These are phyloP conservation scores for Naganishia cerealis DNA, from an alignment of 1,284 basidiomycete species.

Conservation along the genomic window DNA sequence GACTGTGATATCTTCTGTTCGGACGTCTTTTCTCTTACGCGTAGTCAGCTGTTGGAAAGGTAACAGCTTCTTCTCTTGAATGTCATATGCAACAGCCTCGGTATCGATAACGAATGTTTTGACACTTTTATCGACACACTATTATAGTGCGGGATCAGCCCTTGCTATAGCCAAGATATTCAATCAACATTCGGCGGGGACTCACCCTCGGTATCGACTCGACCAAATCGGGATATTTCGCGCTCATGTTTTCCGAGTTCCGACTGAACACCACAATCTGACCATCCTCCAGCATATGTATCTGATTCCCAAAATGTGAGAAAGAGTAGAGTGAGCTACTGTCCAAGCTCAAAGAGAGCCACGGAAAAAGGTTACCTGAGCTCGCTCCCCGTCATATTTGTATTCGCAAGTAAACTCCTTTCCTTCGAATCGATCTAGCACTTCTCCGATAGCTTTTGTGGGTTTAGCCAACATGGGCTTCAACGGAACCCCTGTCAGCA, in stretches of 20 bases:
- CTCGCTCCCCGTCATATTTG: conserved; percentile 98
- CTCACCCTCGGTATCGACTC: conserved; percentile 83
- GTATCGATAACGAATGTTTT: conserved; percentile 79
- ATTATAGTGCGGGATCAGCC: conserved; percentile 36
- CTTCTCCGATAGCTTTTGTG: conserved; percentile 98
- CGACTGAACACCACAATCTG: conserved; percentile 86
- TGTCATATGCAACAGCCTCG: conserved; percentile 77
- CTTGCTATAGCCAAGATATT: background rate
- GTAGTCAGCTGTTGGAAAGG: conserved; percentile 85
- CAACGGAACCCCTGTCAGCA: conserved; percentile 68
- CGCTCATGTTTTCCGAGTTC: conserved; percentile 99
- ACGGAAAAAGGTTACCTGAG: conserved; percentile 64
- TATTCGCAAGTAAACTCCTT: conserved; percentile 98
- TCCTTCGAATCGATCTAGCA: conserved; percentile 93
- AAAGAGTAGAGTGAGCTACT: background rate
- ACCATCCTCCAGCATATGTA: conserved; percentile 78
- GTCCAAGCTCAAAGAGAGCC: background rate
- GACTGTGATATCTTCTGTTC: conserved; percentile 62
- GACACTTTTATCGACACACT: conserved; percentile 80
- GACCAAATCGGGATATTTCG: conserved; percentile 96
- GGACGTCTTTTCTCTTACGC: conserved; percentile 80
- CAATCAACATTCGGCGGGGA: conserved; percentile 28
- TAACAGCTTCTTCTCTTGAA: conserved; percentile 64
- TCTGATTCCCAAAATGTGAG: conserved; percentile 54
- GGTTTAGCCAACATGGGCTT: conserved; percentile 99